A percentile compares a stretch with the other conserved stretches of the same genome.
These are phyloP conservation scores for Pseudozyma tsukubaensis DNA, from an alignment of 1,284 basidiomycete genomes.

Conservation along the genomic window DNA sequence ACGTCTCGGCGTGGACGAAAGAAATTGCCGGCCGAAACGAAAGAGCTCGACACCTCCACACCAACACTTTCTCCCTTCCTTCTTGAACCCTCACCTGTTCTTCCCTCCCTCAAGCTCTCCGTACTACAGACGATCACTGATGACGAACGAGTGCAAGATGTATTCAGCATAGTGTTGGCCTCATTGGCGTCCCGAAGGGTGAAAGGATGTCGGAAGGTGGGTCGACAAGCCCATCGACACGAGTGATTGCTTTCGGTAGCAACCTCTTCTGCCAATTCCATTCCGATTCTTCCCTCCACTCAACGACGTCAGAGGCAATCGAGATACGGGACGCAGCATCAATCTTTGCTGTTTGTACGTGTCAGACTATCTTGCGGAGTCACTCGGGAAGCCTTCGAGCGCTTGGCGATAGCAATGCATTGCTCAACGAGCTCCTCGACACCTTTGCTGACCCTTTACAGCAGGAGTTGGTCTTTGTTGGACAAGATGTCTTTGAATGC, in stretches of 20 bases:
- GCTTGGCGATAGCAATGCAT: background rate
- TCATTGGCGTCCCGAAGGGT: no score
- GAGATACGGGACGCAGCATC: background rate
- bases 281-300: background rate
- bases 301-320: background rate
- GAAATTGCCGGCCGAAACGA: slow-evolving; percentile 29
- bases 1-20: no score
- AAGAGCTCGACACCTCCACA: slow-evolving; percentile 12
- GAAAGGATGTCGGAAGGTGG: no score
- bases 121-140: no score
- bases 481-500: slow-evolving; percentile 17
- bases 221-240: no score
- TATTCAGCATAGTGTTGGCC: no score
- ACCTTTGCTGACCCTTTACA: background rate
- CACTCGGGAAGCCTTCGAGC: background rate
- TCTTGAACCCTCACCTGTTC: background rate
- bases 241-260: slow-evolving; percentile 16
- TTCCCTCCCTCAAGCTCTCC: background rate
- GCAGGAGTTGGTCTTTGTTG: slow-evolving; percentile 9
- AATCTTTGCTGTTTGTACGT: slow-evolving; percentile 6
- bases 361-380: slow-evolving; percentile 19
- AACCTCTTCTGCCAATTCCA: slow-evolving; percentile 20
- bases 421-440: slow-evolving; percentile 2
- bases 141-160: no score
- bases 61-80: slow-evolving; percentile 22